These are phyloP conservation scores for Umbelopsis isabellina DNA, from an alignment of 192 early-diverging fungal genomes.

Conservation along the genomic window DNA sequence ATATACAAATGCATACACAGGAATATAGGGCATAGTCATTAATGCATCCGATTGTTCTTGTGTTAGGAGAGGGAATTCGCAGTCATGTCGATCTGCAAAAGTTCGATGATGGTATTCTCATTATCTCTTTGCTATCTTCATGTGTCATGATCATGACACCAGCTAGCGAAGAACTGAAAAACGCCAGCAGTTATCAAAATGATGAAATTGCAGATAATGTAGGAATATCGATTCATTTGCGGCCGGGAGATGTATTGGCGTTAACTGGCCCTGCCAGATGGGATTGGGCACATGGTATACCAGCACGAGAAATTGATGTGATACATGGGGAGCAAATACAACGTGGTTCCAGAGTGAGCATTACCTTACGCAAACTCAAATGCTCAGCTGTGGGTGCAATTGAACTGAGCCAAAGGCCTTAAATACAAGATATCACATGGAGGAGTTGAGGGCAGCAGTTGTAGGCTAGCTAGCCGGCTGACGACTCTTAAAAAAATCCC, in stretches of 20 bases:
- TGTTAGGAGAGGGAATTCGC: conserved; percentile 49
- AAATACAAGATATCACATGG: not conserved
- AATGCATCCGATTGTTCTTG: not conserved
- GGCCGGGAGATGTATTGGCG: conserved; percentile 46
- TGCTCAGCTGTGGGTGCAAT: not conserved
- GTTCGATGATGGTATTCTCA: conserved; percentile 57
- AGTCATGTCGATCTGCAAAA: conserved; percentile 53
- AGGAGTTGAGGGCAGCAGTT: too few relatives aligned
- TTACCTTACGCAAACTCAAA: conserved; percentile 46
- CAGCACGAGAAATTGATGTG: conserved; percentile 36
- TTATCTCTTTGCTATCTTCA: conserved; percentile 49
- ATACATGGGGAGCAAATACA: conserved; percentile 33
- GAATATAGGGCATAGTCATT: not conserved
- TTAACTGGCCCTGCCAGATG: conserved; percentile 48
- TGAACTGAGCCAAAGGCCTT: not conserved
- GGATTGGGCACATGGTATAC: conserved; percentile 55
- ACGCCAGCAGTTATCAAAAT: conserved; percentile 28
- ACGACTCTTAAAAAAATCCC: not conserved
- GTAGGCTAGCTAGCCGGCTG: not conserved
- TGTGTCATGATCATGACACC: conserved; percentile 55
- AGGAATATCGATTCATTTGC: conserved; percentile 34
- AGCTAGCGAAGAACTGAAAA: conserved; percentile 29
- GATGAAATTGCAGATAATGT: not conserved
- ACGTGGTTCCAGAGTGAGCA: conserved; percentile 49
- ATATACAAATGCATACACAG: not conserved